Base-by-base conservation (phyloP, 2,329 filamentous ascomycete genomes). In the Cordyceps militaris region DNA sequence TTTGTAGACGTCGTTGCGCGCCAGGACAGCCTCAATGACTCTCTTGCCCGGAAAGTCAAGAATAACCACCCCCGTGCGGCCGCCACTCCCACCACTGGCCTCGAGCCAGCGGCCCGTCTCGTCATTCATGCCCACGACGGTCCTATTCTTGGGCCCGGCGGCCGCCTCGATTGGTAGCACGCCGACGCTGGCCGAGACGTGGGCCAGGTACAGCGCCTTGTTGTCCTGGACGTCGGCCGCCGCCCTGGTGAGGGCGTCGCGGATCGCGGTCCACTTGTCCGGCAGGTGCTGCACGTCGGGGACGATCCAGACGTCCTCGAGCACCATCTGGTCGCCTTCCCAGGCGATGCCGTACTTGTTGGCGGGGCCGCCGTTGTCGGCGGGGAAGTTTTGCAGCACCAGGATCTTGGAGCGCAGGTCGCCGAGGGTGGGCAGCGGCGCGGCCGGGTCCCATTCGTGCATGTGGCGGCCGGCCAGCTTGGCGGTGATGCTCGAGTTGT, bases 131-230 rank as follows among this genome's bases (percentile, higher is more conserved):
- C 77, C 77, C n/a, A 64, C 63, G 4, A 77, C 67, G 16, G 69
- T 70, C 43, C 67, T 66, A 61, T 77, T 74, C 54, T 64, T 63
- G n/a, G 75, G 71, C 0, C 78, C 77, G 0, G 77, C 77, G 11
- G 77, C 77, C 1, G 76, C 78, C 62, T 77, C 75, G 52, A 80
- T 77, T 38, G 78, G 78, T 59, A 76, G 61, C 10, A 80, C 76
- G 38, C 76, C 76, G 2, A 79, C 71, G 21, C 73, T 75, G 14
- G 77, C 78, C 16, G 75, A 79, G 23, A 78, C 61, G 63, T 80
- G 78, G 19, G 75, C 71, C 16, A 80, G 67, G 62, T 74, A 79
- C 16, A 80, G 66, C 8, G 64, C 59, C 30, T 63, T 57, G 65
- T 76, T 75, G 59, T 72, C 67, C 19, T 66, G 64, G 16, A 63